Base-by-base conservation (phyloP, 176 grass and related monocot species). In the Musa acuminata region DNA sequence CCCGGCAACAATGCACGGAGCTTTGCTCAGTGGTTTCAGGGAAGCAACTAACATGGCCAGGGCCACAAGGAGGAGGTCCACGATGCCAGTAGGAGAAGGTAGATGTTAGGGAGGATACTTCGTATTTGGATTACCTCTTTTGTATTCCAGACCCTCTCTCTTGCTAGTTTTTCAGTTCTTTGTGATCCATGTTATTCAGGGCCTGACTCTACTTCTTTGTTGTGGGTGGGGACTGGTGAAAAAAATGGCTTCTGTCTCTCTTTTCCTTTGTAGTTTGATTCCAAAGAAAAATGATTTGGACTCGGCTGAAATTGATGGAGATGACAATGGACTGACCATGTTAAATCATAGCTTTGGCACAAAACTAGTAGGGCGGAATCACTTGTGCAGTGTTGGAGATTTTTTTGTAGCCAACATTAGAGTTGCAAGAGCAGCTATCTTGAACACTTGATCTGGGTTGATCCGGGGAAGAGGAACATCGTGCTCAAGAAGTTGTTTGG, bases 1-100 rank as follows among this genome's bases (percentile, higher is more conserved):
- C 69, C 95, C 95, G 1, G 95, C 95, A 73, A 98, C 95, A 8
- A 98, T 98, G 95, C 95, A 98, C 71, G 95, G 95, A 78, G 95
- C 95, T 67, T 77, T 98, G 52, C 87, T 98, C 78, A 98, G 95
- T 71, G 95, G 95, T 65, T 94, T 93, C 55, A 98, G 88, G 63
- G 95, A 98, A 76, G 84, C 88, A 78, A 88, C 90, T 55, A 98
- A 98, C 79, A 98, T 98, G 71, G 81, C 82, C 78, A 89, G 81
- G 80, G 84, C 88, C 65, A 82, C 87, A 57, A 86, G 88, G 60
- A 91, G 81, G 80, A 91, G 88, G 66, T 85, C 84, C 26, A 80
- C 54, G 49, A 26, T 69, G 53, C 83, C 50, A 19, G 24, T 73
- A 49, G 22, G 70, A 86, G 79, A 80, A 72, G 80, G 57, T 69